phyloP scores from a whole-genome alignment of 2,329 filamentous ascomycete species.

The Tolypocladium tropicale region DNA sequence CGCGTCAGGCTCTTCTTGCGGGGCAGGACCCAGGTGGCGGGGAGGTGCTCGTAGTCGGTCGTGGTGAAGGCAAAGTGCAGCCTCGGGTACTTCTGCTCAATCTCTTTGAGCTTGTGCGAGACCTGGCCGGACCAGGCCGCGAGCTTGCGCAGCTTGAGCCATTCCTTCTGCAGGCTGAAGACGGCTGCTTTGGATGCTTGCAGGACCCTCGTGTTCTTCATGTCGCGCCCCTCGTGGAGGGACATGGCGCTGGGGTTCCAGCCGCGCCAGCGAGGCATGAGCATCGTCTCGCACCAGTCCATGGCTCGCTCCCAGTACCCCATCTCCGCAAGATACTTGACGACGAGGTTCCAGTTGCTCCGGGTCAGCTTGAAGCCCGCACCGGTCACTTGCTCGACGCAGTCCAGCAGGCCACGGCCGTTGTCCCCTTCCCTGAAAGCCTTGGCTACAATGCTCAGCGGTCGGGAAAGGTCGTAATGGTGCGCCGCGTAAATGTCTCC shows the following conservation, averaged over 20 bases:
- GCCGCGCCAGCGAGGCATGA: conserved; percentile 72
- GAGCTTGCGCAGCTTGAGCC: conserved; percentile 36
- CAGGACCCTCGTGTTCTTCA: conserved; percentile 23
- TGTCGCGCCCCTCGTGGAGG: conserved; percentile 24
- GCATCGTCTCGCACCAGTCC: conserved; percentile 58
- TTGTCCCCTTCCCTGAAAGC: conserved; percentile 30
- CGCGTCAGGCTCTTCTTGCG: conserved; percentile 13
- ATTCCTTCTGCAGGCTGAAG: conserved; percentile 37
- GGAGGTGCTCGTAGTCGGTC: conserved; percentile 17
- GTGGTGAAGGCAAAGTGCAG: conserved; percentile 30
- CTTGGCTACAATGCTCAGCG: conserved; percentile 39
- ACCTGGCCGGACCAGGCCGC: conserved; percentile 37
- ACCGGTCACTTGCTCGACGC: conserved; percentile 44
- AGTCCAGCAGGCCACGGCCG: conserved; percentile 33
- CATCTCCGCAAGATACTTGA: conserved; percentile 55
- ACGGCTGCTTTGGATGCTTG: conserved; percentile 29
- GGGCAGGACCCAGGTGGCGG: conserved; percentile 13
- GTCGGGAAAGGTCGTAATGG: conserved; percentile 42
- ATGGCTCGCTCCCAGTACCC: conserved; percentile 59
- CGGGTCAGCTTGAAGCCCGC: conserved; percentile 67
- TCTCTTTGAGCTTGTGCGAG: conserved; percentile 24
- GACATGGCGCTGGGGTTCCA: conserved; percentile 38
- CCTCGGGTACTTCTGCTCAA: conserved; percentile 29
- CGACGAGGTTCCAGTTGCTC: conserved; percentile 70
- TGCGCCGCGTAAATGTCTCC: conserved; percentile 30